phyloP scores from a whole-genome alignment of 2,329 filamentous ascomycete species.

The Trichoderma sp. region DNA sequence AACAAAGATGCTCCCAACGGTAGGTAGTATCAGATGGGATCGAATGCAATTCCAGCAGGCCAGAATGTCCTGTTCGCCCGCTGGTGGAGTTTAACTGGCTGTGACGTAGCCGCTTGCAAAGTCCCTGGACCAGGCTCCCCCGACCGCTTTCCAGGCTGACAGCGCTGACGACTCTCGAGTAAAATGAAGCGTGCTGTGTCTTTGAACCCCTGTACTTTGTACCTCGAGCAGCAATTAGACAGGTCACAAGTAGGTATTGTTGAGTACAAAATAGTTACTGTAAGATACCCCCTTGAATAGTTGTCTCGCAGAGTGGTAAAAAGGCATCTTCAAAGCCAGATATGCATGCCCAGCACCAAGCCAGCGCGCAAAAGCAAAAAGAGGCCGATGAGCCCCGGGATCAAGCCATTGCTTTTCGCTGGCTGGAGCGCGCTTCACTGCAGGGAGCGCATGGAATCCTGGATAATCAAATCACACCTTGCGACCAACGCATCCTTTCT shows the following conservation, averaged over 20 bases:
- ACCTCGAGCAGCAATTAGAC: background rate
- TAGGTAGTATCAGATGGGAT: background rate
- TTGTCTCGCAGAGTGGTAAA: background rate
- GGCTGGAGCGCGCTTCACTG: background rate
- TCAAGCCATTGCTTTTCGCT: background rate
- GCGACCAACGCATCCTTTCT: background rate
- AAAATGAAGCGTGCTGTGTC: background rate
- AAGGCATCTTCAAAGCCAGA: background rate
- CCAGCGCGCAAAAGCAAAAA: background rate
- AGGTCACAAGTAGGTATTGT: background rate
- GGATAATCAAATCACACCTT: background rate
- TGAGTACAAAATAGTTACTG: background rate
- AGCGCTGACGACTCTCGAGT: constrained; percentile 7
- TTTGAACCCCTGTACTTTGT: background rate
- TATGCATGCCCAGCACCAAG: background rate
- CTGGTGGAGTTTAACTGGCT: background rate
- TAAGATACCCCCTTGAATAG: background rate
- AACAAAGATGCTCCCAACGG: background rate
- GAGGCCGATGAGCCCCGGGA: background rate
- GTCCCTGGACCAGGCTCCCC: background rate
- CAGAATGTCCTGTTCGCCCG: background rate
- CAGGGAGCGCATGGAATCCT: background rate
- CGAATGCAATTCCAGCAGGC: background rate
- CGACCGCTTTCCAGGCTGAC: constrained; percentile 12
- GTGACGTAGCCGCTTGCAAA: background rate